Evolutionary conservation across 2,329 filamentous ascomycete genomes (phyloP), one percentile per base, ranked within the genome.

Genomic region (Geoglossum cookeanum): DNA sequence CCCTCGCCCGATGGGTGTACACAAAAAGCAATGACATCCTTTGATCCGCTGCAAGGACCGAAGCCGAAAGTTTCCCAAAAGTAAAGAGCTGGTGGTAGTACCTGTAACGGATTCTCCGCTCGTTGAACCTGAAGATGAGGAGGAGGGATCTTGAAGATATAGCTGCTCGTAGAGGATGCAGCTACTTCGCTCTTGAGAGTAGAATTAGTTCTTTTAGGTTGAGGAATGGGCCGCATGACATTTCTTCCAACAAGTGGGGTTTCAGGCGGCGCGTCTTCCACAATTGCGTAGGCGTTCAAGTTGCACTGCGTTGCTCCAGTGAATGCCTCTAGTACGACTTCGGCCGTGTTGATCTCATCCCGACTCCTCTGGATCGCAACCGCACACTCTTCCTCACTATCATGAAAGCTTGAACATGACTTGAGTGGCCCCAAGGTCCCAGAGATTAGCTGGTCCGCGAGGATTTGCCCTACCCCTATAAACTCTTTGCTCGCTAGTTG

Each of bases 1-100:
- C 83, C 81, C 32, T 78, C 77, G 63, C 79, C 78, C 55, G 77
- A 73, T 0, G 87, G 86, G 61, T 83, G 85, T 1, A 92, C 72
- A 64, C 84, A 87, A 53, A 87, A 77, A 0, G 81, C 78, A 39
- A 77, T 75, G 33, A 92, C 71, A 60, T 91, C 79, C 67, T 94
- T 94, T 6, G 74, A 65, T 0, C 85, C 84, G 59, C 79, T 79
- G 7, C 79, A 79, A 3, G 87, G 87, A 1, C 80, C 80, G 1
- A 94, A 74, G 0, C 86, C 85, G 17, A 94, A 71, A 52, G 83
- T 81, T 65, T 92, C 87, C 88, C 87, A 94, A 64, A 92, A 94
- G 0, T 77, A 72, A 22, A 91, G 72, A 0, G 85, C 84, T 0
- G 86, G 79, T 1, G 87, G 85, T 27, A 91, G 72, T 44, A 94